Base-by-base conservation (phyloP, 1,284 basidiomycete genomes). In the Malassezia psittaci region DNA sequence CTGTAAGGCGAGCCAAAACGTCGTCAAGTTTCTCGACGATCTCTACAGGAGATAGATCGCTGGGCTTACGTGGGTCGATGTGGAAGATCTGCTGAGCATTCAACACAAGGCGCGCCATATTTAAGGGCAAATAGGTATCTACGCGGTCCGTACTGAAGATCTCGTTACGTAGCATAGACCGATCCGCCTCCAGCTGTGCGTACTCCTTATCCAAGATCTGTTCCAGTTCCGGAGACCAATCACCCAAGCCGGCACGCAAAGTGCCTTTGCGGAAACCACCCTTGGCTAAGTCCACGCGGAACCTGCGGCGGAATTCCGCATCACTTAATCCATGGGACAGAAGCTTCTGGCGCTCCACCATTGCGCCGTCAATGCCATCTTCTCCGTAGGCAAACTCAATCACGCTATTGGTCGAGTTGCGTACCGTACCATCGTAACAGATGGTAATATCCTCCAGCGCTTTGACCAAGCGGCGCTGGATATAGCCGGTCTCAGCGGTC, bases 401-500 rank as follows among this genome's bases (percentile, higher is more conserved):
- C 43, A 98, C 83, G 9, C 59, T 65, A 64, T 74, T 74, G 38
- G 68, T 73, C 52, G 93, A 96, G 75, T 98, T 98, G 52, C 93
- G 84, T 18, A 98, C 93, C 0, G 94, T 98, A 24, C 93, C 91
- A 65, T 99, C 94, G 72, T 98, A 99, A 75, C 86, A 87, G 39
- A 96, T 91, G 82, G 88, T 89, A 39, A 99, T 85, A 64, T 98
- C 94, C 76, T 98, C 94, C 66, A 98, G 79, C 1, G 93, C 94
- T 78, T 99, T 98, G 68, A 99, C 91, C 60, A 98, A 79, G 63
- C 93, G 87, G 70, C 93, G 87, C 76, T 98, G 94, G 68, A 98
- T 98, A 76, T 98, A 98, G 68, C 94, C 94, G 0, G 94, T 98
- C 78, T 99, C 94, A 46, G 94, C 94, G 7, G 94, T 98, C 80